These are phyloP conservation scores for Diplosphaera chodatii DNA, from an alignment of 139 green algal species.

Conservation along the genomic window DNA sequence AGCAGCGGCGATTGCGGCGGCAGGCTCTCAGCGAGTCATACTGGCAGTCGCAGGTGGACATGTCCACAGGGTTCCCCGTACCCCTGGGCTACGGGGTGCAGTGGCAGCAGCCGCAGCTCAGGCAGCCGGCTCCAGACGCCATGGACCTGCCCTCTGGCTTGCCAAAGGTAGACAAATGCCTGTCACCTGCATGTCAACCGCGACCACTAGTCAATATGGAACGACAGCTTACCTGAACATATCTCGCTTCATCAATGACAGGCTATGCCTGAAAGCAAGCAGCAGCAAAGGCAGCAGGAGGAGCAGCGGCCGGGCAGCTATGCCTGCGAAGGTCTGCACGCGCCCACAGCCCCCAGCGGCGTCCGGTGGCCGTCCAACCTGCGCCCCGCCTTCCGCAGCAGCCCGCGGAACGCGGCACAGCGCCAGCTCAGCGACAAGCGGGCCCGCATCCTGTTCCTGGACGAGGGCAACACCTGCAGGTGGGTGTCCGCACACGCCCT, in stretches of 20 bases:
- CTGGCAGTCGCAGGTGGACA: background rate
- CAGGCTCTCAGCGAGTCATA: background rate
- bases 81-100: slow-evolving; percentile 1
- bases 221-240: too few species aligned
- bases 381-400: background rate
- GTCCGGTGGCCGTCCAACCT: background rate
- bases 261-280: too few species aligned
- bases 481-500: too few species aligned
- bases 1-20: background rate
- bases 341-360: background rate
- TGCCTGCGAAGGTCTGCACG: background rate
- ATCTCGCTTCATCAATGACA: too few species aligned
- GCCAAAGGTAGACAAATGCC: too few species aligned
- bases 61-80: slow-evolving; percentile 18
- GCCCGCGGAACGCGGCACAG: background rate
- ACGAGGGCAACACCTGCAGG: slow-evolving; percentile 34
- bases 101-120: too few species aligned
- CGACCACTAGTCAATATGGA: too few species aligned
- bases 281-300: background rate
- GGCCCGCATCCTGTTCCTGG: slow-evolving; percentile 31
- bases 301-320: background rate
- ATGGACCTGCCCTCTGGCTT: too few species aligned
- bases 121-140: too few species aligned
- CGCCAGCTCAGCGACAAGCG: background rate
- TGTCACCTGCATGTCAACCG: too few species aligned